Evolutionary conservation across 2,329 filamentous ascomycete genomes (phyloP).

Genomic region (Botrytis cinerea): DNA sequence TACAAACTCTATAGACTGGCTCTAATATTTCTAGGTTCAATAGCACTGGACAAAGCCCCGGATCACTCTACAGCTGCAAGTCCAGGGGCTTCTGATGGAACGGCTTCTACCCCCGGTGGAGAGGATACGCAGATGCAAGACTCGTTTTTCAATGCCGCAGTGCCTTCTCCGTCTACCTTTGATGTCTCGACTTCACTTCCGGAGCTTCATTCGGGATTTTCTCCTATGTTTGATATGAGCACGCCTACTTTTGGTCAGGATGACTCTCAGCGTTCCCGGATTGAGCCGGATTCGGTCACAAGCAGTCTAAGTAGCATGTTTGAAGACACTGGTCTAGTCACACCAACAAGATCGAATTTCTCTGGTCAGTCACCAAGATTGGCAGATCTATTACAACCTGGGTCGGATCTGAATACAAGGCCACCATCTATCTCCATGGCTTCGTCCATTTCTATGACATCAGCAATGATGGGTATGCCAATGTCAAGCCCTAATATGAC

Average conservation of each 20-base stretch:
- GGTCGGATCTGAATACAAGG: conserved; percentile 48
- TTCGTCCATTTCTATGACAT: conserved; percentile 11
- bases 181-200: conserved; percentile 25
- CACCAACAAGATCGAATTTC: conserved; percentile 39
- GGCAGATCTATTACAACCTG: conserved; percentile 51
- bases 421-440: conserved; percentile 21
- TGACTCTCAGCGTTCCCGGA: conserved; percentile 30
- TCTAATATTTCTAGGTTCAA: conserved; percentile 36
- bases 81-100: conserved; percentile 34
- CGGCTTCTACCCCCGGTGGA: conserved; percentile 33
- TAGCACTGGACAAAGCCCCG: conserved; percentile 30
- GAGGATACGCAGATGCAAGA: conserved; percentile 39
- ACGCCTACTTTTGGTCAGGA: conserved; percentile 39
- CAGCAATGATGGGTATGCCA: conserved; percentile 33
- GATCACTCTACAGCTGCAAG: conserved; percentile 29
- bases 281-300: conserved; percentile 43
- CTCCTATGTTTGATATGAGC: conserved; percentile 40
- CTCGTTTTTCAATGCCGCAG: conserved; percentile 38
- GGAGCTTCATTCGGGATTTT: conserved; percentile 36
- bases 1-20: background rate
- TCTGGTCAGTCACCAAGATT: conserved; percentile 51
- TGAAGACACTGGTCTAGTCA: conserved; percentile 41
- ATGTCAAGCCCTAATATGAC: conserved; percentile 30
- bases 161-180: conserved; percentile 32
- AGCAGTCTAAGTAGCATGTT: conserved; percentile 44